A percentile compares a stretch with the other conserved stretches of the same genome.
phyloP scores from a whole-genome alignment of 495 filamentous ascomycete genomes.

The Astrothelium subdiscretum region DNA sequence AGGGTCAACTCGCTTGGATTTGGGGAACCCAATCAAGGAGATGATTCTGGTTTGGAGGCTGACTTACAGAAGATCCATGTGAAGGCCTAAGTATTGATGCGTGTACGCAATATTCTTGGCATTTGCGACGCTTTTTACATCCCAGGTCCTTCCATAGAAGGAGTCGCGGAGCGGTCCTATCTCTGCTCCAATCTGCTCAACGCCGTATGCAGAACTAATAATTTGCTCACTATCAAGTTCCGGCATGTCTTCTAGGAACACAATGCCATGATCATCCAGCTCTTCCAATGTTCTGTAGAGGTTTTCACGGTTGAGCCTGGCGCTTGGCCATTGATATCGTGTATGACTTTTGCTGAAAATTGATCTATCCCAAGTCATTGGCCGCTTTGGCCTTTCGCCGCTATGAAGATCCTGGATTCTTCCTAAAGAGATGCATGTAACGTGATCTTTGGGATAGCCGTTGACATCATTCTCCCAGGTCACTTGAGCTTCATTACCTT shows the following conservation, averaged over 20 bases:
- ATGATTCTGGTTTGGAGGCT: neutral
- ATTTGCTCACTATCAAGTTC: slow-evolving; percentile 34
- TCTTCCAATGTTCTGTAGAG: slow-evolving; percentile 37
- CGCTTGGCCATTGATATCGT: neutral
- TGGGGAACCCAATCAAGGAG: neutral
- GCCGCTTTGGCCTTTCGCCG: neutral
- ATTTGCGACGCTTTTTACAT: slow-evolving; percentile 62
- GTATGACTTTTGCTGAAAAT: neutral
- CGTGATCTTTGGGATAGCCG: slow-evolving; percentile 36
- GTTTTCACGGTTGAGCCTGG: neutral
- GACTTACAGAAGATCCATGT: slow-evolving; percentile 68
- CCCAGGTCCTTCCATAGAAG: slow-evolving; percentile 85
- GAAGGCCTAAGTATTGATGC: slow-evolving; percentile 60
- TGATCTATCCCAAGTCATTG: neutral
- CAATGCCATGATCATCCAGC: slow-evolving; percentile 49
- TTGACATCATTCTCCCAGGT: slow-evolving; percentile 50
- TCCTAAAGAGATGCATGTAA: slow-evolving; percentile 29
- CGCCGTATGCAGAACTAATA: slow-evolving; percentile 24
- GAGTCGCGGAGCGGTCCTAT: slow-evolving; percentile 69
- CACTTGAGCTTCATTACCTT: slow-evolving; percentile 34
- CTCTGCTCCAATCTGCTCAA: slow-evolving; percentile 52
- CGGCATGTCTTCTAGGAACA: slow-evolving; percentile 65
- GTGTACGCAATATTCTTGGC: slow-evolving; percentile 93
- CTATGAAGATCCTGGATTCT: neutral
- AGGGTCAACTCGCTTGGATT: neutral